A percentile compares a stretch with the other conserved stretches of the same genome.
Evolutionary conservation across 176 grass and related monocot genomes (phyloP).

Genomic region (Tillandsia leiboldiana): DNA sequence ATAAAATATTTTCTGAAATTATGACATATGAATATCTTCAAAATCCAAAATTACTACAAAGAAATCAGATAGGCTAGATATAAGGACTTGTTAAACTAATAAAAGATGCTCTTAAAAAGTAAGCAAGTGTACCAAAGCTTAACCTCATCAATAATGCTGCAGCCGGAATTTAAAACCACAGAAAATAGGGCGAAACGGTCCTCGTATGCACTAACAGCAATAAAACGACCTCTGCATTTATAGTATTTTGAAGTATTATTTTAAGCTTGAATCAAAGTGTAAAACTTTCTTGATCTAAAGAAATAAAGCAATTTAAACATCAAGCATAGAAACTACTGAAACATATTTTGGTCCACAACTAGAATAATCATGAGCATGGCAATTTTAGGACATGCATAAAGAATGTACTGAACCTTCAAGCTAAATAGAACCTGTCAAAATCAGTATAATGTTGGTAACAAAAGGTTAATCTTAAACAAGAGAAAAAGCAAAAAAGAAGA

Average conservation of each 20-base stretch:
- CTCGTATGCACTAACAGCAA: conserved; percentile 89
- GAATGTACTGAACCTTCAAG: not conserved
- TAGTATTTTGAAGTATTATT: not conserved
- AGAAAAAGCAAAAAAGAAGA: conserved; percentile 1
- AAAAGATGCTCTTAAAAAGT: not conserved
- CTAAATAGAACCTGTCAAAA: too few species aligned
- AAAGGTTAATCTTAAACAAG: conserved; percentile 5
- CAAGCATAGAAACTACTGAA: not conserved
- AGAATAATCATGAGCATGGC: not conserved
- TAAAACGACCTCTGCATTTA: conserved; percentile 57
- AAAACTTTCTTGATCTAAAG: not conserved
- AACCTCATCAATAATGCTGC: conserved; percentile 62
- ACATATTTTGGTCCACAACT: not conserved
- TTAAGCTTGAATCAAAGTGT: not conserved
- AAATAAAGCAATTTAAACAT: not conserved
- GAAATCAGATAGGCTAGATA: conserved; percentile 53
- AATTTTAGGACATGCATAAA: not conserved
- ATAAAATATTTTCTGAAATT: conserved; percentile 99
- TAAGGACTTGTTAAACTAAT: not conserved
- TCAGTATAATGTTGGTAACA: too few species aligned
- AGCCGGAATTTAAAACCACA: conserved; percentile 39
- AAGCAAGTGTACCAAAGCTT: conserved; percentile 24
- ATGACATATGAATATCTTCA: conserved; percentile 80
- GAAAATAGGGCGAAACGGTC: conserved; percentile 67
- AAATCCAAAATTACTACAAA: conserved; percentile 80